Conservation (phyloP, 179 eudicot species). For the Corrigiola litoralis region DNA sequence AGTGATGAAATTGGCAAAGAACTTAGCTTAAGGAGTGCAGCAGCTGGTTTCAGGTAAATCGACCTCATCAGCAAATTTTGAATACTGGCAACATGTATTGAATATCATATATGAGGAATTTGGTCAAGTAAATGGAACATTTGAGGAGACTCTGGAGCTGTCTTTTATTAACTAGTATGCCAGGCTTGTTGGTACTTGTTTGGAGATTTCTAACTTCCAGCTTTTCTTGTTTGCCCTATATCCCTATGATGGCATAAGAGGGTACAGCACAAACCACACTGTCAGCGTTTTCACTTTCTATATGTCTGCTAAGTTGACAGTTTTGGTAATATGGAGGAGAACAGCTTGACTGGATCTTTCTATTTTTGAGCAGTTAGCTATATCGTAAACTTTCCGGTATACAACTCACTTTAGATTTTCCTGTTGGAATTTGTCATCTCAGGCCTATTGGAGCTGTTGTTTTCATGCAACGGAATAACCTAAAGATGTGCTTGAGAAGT, state of each 20-base stretch:
- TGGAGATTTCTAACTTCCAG: background rate
- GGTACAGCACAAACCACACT: background rate
- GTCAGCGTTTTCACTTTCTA: too few relatives aligned
- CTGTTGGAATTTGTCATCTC: too few relatives aligned
- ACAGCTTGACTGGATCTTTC: background rate
- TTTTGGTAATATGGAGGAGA: too few relatives aligned
- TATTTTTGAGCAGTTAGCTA: constrained; percentile 5
- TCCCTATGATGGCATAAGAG: background rate
- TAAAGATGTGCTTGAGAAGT: constrained; percentile 89
- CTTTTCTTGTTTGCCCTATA: background rate
- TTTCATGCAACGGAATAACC: constrained; percentile 74
- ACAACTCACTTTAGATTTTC: too few relatives aligned
- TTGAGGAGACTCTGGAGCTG: constrained; percentile 3
- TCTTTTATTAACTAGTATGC: background rate
- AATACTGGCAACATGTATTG: background rate
- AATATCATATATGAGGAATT: background rate
- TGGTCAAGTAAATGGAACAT: background rate
- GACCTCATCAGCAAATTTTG: constrained; percentile 2
- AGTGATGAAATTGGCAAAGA: constrained; percentile 77
- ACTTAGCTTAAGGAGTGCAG: constrained; percentile 77
- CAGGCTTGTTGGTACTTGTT: background rate
- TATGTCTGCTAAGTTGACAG: background rate
- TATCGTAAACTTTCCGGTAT: too few relatives aligned
- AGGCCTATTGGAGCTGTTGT: constrained; percentile 96
- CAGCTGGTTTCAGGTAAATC: constrained; percentile 75